Conservation (phyloP, 441 rosid genomes). For the Jatropha multifida region DNA sequence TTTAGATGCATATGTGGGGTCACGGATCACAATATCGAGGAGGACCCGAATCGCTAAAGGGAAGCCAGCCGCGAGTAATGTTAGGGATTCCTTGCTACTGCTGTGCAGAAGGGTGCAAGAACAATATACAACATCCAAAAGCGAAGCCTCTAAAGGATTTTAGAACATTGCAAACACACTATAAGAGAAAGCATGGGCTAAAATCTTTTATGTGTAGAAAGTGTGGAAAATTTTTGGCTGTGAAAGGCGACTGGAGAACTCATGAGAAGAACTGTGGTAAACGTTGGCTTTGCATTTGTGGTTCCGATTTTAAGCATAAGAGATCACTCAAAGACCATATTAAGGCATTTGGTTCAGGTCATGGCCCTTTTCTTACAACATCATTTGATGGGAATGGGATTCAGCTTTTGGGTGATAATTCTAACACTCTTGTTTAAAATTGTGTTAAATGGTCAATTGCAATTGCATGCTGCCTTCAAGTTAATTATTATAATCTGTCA, state of each 20-base stretch:
- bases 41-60: constrained; percentile 74
- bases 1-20: constrained; percentile 93
- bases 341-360: constrained; percentile 71
- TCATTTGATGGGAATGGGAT: constrained; percentile 33
- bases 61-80: constrained; percentile 68
- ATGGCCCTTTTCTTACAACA: constrained; percentile 46
- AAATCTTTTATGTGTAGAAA: constrained; percentile 67
- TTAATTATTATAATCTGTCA: no score
- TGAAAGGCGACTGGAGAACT: constrained; percentile 91
- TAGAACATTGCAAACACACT: constrained; percentile 77
- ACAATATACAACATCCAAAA: constrained; percentile 68
- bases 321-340: constrained; percentile 85
- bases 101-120: constrained; percentile 73
- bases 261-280: constrained; percentile 90
- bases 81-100: constrained; percentile 78
- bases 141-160: constrained; percentile 85
- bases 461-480: background rate
- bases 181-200: constrained; percentile 76
- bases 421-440: constrained; percentile 16
- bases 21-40: constrained; percentile 82
- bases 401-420: constrained; percentile 26
- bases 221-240: constrained; percentile 73
- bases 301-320: constrained; percentile 90
- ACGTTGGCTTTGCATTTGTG: constrained; percentile 84
- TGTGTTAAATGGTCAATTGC: background rate